phyloP scores from a whole-genome alignment of 768 basidiomycete species.

The Rhizopogon vinicolor region DNA sequence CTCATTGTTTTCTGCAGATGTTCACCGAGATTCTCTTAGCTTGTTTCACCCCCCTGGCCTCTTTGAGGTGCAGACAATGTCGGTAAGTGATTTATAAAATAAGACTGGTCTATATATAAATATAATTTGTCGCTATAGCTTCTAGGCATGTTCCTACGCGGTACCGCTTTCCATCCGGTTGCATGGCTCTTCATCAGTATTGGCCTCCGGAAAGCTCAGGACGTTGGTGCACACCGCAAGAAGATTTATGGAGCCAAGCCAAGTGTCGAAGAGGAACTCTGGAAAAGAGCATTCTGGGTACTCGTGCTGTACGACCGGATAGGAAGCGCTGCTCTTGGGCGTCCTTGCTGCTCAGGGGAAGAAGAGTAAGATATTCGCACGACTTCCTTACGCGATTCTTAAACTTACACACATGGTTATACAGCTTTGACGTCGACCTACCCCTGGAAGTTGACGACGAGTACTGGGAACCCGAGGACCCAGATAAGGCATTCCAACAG shows the following conservation, averaged over 20 bases:
- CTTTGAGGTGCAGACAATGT: constrained; percentile 60
- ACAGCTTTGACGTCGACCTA: constrained; percentile 79
- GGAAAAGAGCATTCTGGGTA: constrained; percentile 79
- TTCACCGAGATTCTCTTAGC: constrained; percentile 46
- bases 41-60: constrained; percentile 52
- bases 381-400: not conserved
- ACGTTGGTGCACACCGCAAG: constrained; percentile 72
- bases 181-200: constrained; percentile 52
- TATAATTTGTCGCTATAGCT: constrained; percentile 32
- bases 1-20: constrained; percentile 30
- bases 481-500: constrained; percentile 57
- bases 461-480: constrained; percentile 61
- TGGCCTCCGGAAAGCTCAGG: constrained; percentile 62
- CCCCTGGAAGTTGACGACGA: constrained; percentile 82
- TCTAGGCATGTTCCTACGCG: constrained; percentile 50
- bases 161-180: constrained; percentile 42
- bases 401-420: constrained; percentile 9
- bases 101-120: not conserved
- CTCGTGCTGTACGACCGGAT: constrained; percentile 58
- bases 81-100: constrained; percentile 28
- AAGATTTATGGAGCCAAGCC: constrained; percentile 46
- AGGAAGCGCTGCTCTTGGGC: constrained; percentile 47
- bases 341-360: constrained; percentile 52
- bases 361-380: constrained; percentile 52
- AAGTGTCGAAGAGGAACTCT: constrained; percentile 60